These are phyloP conservation scores for Xylaria castorea DNA, from an alignment of 495 filamentous ascomycete species.

Conservation along the genomic window DNA sequence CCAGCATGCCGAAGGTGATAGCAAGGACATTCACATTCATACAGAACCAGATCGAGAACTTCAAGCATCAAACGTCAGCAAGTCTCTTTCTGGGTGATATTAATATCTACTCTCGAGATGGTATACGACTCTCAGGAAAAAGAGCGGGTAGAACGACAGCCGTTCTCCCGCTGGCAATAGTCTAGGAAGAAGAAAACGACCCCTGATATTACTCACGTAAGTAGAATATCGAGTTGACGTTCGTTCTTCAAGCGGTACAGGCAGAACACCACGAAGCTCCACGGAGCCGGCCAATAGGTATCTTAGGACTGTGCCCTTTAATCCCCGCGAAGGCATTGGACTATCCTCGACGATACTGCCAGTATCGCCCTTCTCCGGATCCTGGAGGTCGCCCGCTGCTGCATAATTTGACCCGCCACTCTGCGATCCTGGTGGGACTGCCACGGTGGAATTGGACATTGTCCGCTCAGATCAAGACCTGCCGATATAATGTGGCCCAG, in stretches of 20 bases:
- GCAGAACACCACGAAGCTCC: conserved; percentile 58
- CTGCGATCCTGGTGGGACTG: neutral
- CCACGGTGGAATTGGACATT: neutral
- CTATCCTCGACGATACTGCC: neutral
- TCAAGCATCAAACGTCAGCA: conserved; percentile 13
- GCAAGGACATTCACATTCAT: conserved; percentile 23
- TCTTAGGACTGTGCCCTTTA: neutral
- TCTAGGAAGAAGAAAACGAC: neutral
- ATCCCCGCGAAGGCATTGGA: neutral
- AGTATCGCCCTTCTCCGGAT: conserved; percentile 9
- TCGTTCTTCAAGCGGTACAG: conserved; percentile 59
- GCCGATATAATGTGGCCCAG: neutral
- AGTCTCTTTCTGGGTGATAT: neutral
- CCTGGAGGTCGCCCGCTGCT: neutral
- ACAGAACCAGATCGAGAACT: conserved; percentile 53
- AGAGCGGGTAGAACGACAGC: neutral
- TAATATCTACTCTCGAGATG: neutral
- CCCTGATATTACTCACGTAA: conserved; percentile 30
- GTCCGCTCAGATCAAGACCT: neutral
- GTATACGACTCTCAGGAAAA: neutral
- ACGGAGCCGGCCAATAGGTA: conserved; percentile 30
- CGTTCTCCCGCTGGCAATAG: neutral
- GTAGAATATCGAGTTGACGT: conserved; percentile 55
- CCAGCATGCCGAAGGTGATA: conserved; percentile 64
- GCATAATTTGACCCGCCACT: neutral